Evolutionary conservation across 768 basidiomycete species (phyloP), one percentile per base, ranked within the genome.

Genomic region (Podaxis sp.): DNA sequence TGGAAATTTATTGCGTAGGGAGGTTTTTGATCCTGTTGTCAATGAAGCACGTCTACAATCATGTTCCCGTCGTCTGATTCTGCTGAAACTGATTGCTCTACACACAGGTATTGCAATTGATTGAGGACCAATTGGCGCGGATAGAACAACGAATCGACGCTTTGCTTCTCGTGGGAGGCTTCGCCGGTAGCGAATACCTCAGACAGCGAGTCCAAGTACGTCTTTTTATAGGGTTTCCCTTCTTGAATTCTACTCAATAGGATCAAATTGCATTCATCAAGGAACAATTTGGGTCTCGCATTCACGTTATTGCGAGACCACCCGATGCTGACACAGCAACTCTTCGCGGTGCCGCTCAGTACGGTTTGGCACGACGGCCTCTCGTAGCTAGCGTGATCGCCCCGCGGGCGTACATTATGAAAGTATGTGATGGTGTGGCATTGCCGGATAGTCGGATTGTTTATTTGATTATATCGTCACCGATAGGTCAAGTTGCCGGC

Each of bases 11-110:
- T 77, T 95, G 55, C 86, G 93, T 32, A 77, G 83, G 64, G 89
- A 92, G 70, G 93, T 95, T n/a, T 95, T 95, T 66, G 92, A 93
- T 73, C 93, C 93, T 27, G 88, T 95, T 38, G 85, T 95, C 37
- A 82, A 83, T 63, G 82, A 92, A 78, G 91, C 90, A 59, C 23
- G 79, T 65, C 63, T 63, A 16, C 50, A 55, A 62, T 67, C 51
- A 28, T 55, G 42, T 23, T 52, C 38, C 36, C 52, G 42, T 11
- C 18, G 13, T 47, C 21, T 48, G n/a, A 37, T 38, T 44, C 32
- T 23, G 14, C 55, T 61, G 52, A 47, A 55, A 25, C 27, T 18
- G 32, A 32, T 32, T n/a, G 23, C 27, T 18, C 46, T 42, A 5
- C 28, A 48, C 57, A 50, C 68, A 93, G 89, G 91, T 92, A 35